Percentiles rank a stretch among this genome's conserved stretches.
Conservation (phyloP, 2,329 filamentous ascomycete genomes). For the Pezicula carpinea region DNA sequence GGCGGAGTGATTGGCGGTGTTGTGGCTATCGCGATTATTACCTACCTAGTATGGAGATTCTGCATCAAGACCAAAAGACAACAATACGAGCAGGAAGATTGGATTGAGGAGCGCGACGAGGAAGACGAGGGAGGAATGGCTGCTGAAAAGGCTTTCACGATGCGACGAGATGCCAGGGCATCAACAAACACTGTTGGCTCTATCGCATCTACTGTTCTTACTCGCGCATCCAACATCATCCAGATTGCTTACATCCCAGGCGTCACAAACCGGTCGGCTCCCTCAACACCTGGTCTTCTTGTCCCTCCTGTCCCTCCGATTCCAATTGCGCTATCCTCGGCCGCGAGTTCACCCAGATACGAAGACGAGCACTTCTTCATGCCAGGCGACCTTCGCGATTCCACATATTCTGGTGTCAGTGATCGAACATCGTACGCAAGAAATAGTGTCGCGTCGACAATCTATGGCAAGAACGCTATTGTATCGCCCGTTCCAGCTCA, state of each 20-base stretch:
- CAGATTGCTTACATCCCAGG: conserved; percentile 99
- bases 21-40: conserved; percentile 65
- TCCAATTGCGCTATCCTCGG: conserved; percentile 58
- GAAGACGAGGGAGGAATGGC: conserved; percentile 46
- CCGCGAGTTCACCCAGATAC: conserved; percentile 52
- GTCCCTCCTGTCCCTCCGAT: conserved; percentile 94
- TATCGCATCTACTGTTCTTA: conserved; percentile 91
- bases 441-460: conserved; percentile 82
- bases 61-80: conserved; percentile 76
- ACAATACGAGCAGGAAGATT: conserved; percentile 56
- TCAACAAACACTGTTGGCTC: conserved; percentile 86
- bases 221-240: conserved; percentile 96
- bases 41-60: conserved; percentile 83
- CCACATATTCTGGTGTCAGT: conserved; percentile 75
- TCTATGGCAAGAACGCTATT: conserved; percentile 87
- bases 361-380: conserved; percentile 91
- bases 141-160: conserved; percentile 48
- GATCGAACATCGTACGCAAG: conserved; percentile 60
- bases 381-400: conserved; percentile 83
- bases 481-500: conserved; percentile 75
- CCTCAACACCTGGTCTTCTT: conserved; percentile 73
- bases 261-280: conserved; percentile 85
- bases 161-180: conserved; percentile 57
- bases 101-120: conserved; percentile 41
- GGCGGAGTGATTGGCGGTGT: conserved; percentile 88